Percentiles rank a stretch among this genome's conserved stretches.
phyloP scores from a whole-genome alignment of 1,139 yeast genomes.

The Scheffersomyces illinoinensis region DNA sequence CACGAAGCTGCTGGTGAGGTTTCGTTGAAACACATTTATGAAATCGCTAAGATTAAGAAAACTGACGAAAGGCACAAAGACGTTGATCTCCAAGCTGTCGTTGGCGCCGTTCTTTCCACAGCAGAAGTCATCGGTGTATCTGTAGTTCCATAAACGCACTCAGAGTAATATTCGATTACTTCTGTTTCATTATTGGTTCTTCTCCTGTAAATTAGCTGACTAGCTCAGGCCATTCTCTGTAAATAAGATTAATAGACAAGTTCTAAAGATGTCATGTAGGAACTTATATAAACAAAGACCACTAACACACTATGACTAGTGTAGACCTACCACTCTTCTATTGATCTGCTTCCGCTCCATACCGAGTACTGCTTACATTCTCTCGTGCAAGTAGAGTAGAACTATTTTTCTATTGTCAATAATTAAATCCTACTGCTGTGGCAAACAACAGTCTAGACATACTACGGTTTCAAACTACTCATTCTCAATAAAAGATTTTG shows the following conservation, averaged over 20 bases:
- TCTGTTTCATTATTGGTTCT: neutral
- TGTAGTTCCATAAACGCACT: conserved; percentile 58
- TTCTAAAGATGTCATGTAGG: neutral
- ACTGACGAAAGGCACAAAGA: conserved; percentile 79
- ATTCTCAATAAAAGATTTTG: neutral
- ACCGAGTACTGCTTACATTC: no score
- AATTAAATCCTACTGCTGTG: no score
- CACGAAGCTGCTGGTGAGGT: conserved; percentile 63
- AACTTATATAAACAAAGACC: neutral
- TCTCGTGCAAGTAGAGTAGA: no score
- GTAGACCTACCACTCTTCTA: no score
- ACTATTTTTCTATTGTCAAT: no score
- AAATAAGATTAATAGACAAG: neutral
- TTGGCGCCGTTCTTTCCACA: conserved; percentile 81
- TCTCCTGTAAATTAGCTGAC: neutral
- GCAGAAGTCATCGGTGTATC: conserved; percentile 86
- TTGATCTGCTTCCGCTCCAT: no score
- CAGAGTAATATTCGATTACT: neutral
- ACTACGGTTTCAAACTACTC: neutral
- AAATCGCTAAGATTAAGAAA: conserved; percentile 91
- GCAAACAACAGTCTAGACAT: neutral
- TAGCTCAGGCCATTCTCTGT: neutral
- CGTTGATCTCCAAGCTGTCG: conserved; percentile 71
- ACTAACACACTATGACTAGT: no score
- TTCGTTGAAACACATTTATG: conserved; percentile 87